Conservation (phyloP, 306 rosid species). For the Delonix regia region DNA sequence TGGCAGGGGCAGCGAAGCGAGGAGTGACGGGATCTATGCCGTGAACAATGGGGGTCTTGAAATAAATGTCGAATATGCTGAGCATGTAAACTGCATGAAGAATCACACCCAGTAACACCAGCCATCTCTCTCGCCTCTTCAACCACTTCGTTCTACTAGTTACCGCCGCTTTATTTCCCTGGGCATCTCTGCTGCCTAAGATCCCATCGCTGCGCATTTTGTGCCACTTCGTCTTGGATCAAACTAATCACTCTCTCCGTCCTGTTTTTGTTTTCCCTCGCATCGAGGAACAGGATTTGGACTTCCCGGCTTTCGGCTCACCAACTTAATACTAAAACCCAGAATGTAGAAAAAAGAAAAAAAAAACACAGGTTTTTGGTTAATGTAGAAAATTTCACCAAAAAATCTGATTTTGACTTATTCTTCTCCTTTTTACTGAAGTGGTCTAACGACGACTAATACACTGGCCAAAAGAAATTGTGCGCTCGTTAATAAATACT, state of each 20-base stretch:
- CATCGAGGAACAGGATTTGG: background rate
- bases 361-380: no score
- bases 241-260: background rate
- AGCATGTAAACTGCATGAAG: slow-evolving; percentile 91
- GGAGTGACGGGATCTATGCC: slow-evolving; percentile 79
- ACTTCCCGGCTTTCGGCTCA: background rate
- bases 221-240: background rate
- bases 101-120: slow-evolving; percentile 71
- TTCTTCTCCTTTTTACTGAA: background rate
- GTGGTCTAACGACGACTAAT: background rate
- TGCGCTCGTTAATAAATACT: no score
- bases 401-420: background rate
- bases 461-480: no score
- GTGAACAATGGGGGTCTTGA: slow-evolving; percentile 81
- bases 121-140: slow-evolving; percentile 72
- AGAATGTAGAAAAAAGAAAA: background rate
- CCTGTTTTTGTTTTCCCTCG: background rate
- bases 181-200: slow-evolving; percentile 46
- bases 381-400: background rate
- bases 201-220: slow-evolving; percentile 61
- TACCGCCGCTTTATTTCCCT: slow-evolving; percentile 24
- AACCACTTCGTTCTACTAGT: slow-evolving; percentile 51
- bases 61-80: slow-evolving; percentile 89
- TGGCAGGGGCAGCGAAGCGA: slow-evolving; percentile 80
- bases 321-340: background rate